Base-by-base conservation (phyloP, 495 filamentous ascomycete genomes). In the Aspergillus hancockii region DNA sequence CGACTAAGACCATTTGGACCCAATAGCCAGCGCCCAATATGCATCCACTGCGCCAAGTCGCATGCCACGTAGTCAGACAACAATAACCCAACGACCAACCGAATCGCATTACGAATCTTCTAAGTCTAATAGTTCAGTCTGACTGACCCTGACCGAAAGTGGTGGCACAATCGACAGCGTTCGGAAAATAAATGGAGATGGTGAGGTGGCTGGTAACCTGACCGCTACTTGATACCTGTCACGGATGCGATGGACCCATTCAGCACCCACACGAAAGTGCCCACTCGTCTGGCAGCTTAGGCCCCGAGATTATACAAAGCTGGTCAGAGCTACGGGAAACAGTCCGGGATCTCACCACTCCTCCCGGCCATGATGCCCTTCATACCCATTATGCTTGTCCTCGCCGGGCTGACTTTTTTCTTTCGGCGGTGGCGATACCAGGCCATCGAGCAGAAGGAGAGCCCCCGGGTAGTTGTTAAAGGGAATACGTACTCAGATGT, bases 401-500 rank as follows among this genome's bases (percentile, higher is more conserved):
- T 68, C 9, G 59, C 66, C 5, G 58, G 66, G 6, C 32, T 65
- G n/a, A 55, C 56, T 4, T 45, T 63, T 3, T 50, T 61, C 10
- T 50, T 68, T 50, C 58, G 59, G 14, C 58, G 63, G 14, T 60
- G 63, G 8, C 58, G 54, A 13, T 60, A 61, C 43, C 55, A 52
- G 9, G 59, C 64, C 4, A 57, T 62, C 40, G 49, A 62, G 18
- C 32, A 45, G 5, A 16, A 19, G 13, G 6, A 55, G 4, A 41
- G 36, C 16, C 41, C 58, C 10, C 55, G 56, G 12, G 61, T 68
- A 6, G 61, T 68, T 3, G 66, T 65, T 19, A 62, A 65, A 36
- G 66, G 66, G 1, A 58, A 65, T 30, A 68, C 66, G 8, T 68
- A 60, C 43, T 62, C 63, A 0, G 66, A 68, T 10, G 57, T 21